Evolutionary conservation across 495 filamentous ascomycete species (phyloP), one percentile per base, ranked within the genome.

Genomic region (Pseudevernia furfuracea): DNA sequence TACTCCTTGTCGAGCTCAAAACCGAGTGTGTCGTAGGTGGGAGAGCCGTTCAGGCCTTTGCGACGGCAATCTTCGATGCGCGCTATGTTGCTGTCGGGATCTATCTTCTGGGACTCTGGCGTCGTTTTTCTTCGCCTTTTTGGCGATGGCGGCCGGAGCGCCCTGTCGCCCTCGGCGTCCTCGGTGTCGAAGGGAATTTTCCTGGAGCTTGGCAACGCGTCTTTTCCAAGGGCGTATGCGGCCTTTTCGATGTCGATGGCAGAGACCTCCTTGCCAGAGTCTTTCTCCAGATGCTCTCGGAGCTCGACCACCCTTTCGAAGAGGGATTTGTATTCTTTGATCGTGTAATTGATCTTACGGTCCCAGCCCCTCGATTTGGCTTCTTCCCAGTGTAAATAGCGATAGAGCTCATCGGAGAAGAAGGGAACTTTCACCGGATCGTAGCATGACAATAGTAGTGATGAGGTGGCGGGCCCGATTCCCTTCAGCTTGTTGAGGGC

Each of bases 241-340:
- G 81, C 82, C 46, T 79, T 83, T 67, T 88, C 85, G 23, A 87
- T 68, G 14, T 86, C 79, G 19, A 82, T 73, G 2, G 83, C 83
- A 11, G 69, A 75, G 5, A 84, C 79, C 4, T 56, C 28, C 41
- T 62, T 44, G 25, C 63, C 57, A 28, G 43, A 44, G 38, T 71
- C 67, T 21, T 58, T 52, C 43, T 65, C 55, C 34, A 81, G 58
- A 23, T 75, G 66, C 49, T 69, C 60, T 34, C 69, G 64, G 30
- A 81, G 61, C 32, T 66, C 60, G 28, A 62, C 53, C 19, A 78
- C 73, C 43, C 63, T 66, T 25, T 74, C 65, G 12, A 73, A 69
- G 32, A 81, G 70, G 11, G 49, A 57, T 14, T 63, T 61, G 62
- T 83, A 83, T 66, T 82, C 79, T 64, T 79, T 80, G 30, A 66